Evolutionary conservation across 208 protist species (phyloP).

Genomic region (Leishmania braziliensis): DNA sequence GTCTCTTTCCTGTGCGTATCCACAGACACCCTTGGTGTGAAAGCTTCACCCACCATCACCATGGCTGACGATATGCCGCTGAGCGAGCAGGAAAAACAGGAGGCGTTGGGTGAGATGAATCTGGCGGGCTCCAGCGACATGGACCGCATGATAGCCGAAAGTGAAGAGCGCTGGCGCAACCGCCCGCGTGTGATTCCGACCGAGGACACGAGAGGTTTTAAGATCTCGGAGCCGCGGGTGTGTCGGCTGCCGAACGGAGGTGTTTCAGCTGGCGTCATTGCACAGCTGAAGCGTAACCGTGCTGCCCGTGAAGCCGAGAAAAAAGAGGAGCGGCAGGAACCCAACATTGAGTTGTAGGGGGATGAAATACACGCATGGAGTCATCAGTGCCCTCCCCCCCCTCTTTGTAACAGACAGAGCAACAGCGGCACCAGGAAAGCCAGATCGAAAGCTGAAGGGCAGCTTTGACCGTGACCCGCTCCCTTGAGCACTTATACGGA

Average conservation of each 20-base stretch:
- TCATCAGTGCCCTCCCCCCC: not conserved
- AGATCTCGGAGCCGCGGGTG: not conserved
- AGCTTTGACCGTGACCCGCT: not conserved
- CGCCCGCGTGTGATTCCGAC: conserved; percentile 8
- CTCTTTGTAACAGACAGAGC: not conserved
- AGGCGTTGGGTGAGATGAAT: not conserved
- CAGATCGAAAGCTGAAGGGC: conserved; percentile 1
- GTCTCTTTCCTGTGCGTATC: not conserved
- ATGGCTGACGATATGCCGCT: not conserved
- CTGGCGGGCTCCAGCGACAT: not conserved
- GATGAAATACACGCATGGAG: not conserved
- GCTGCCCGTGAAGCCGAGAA: conserved; percentile 11
- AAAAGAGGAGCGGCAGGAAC: not conserved
- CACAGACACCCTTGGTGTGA: not conserved
- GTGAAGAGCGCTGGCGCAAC: conserved; percentile 20
- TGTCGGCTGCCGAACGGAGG: conserved; percentile 25
- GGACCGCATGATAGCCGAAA: conserved; percentile 15
- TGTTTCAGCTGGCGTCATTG: conserved; percentile 1
- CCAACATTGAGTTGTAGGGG: not conserved
- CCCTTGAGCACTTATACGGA: not conserved
- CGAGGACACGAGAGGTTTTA: not conserved
- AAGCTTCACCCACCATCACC: not conserved
- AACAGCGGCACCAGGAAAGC: conserved; percentile 3
- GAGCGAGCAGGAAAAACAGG: not conserved
- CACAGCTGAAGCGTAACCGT: conserved; percentile 24